Base-by-base conservation (phyloP, 345 rosid species). In the Boechera stricta region DNA sequence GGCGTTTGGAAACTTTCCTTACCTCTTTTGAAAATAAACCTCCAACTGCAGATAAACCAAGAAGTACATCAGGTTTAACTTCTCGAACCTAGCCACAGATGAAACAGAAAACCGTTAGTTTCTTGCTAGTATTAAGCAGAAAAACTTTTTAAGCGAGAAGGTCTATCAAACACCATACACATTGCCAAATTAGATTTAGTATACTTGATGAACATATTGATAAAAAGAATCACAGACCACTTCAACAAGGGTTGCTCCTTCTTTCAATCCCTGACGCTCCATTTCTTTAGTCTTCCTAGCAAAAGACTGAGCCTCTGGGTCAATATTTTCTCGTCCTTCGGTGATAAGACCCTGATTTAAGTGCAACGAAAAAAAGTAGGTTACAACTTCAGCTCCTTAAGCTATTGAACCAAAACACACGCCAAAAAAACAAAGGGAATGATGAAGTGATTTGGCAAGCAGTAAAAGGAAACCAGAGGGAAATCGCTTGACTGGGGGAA, bases 11-110 rank as follows among this genome's bases (percentile, higher is more conserved):
- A 61, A 53, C 52, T 61, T 54, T 52, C 56, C 56, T 63, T 84
- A 95, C 99, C 99, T 92, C 99, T 79, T 85, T 90, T 11, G 98
- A 92, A 77, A 95, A 92, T 78, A 92, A 79, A 45, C 99, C 99
- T 66, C 99, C 99, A 86, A 95, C 99, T n/a, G 96, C 99, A 73
- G 99, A 95, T 78, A 95, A 86, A 74, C 99, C 99, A 80, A 95
- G 98, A 78, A 95, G 98, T 80, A 95, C 99, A 82, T 95, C 97
- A 77, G 98, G 98, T 82, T 92, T 89, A 79, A 95, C 99, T 83
- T 87, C 88, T 54, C 80, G 86, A 81, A 95, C 98, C 98, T 95
- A 84, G 79, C 77, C 58, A 81, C 66, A 79, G 38, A 59, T 21
- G 71, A 76, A 72, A 42, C 45, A 72, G n/a, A 68, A 36, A 72